Evolutionary conservation across 2,329 filamentous ascomycete species (phyloP).

Genomic region (Lasiodiplodia sp.): DNA sequence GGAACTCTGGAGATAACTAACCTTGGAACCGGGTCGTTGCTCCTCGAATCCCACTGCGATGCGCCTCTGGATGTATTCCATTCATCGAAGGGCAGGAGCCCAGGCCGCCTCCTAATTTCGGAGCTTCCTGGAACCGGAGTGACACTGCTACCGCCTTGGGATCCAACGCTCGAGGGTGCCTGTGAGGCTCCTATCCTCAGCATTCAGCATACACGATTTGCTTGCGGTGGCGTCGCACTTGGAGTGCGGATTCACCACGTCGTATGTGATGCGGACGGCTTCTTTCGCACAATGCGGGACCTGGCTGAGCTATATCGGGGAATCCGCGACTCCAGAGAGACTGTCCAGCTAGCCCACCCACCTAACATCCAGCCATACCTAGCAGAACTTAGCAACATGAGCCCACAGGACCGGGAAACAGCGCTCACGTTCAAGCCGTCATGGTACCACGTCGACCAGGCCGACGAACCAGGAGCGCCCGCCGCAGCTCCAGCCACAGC

Average conservation of each 20-base stretch:
- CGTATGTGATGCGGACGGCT: conserved; percentile 6
- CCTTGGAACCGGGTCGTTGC: background rate
- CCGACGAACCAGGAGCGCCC: background rate
- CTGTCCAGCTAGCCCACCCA: background rate
- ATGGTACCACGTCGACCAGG: background rate
- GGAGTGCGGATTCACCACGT: background rate
- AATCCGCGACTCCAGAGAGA: no score
- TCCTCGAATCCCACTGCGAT: background rate
- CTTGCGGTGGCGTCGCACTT: conserved; percentile 4
- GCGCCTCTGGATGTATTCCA: background rate
- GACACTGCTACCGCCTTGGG: conserved; percentile 2
- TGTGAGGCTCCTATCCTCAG: background rate
- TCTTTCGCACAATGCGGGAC: conserved; percentile 9
- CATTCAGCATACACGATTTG: conserved; percentile 21
- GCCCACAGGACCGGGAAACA: background rate
- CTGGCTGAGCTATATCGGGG: conserved; percentile 14
- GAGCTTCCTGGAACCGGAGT: conserved; percentile 2
- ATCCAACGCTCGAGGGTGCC: background rate
- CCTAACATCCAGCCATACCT: conserved; percentile 9
- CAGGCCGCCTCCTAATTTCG: background rate
- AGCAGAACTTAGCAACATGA: background rate
- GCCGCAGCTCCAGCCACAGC: no score
- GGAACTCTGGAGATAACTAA: background rate
- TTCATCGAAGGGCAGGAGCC: background rate
- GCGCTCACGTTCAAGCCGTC: conserved; percentile 11